Percentiles rank a stretch among this genome's conserved stretches.
Evolutionary conservation across 148 eudicot species (phyloP).

Genomic region (Rhododendron ferrugineum): DNA sequence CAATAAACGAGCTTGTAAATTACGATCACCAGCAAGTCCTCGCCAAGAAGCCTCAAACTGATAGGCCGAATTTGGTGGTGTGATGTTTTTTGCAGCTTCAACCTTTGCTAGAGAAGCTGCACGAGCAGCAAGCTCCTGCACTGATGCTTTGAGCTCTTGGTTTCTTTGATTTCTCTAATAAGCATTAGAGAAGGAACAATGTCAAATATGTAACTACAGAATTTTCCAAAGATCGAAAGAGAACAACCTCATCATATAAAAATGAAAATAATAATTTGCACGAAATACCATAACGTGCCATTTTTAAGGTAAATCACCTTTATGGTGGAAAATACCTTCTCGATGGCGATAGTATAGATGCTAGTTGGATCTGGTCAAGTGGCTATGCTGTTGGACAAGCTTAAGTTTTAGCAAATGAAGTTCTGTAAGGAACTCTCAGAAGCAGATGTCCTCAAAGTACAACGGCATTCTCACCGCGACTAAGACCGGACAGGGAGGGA

Average conservation of each 20-base stretch:
- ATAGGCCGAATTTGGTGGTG: constrained; percentile 80
- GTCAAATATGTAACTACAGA: background rate
- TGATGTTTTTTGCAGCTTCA: constrained; percentile 78
- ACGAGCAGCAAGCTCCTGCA: constrained; percentile 85
- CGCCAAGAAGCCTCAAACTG: constrained; percentile 90
- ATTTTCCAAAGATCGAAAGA: background rate
- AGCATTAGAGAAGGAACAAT: background rate
- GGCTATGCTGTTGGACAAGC: background rate
- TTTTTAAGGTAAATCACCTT: background rate
- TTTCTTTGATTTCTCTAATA: constrained; percentile 33
- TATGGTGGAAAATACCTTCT: background rate
- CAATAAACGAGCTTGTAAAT: constrained; percentile 67
- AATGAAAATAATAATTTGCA: background rate
- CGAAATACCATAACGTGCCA: background rate
- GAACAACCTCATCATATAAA: background rate
- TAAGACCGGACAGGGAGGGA: background rate
- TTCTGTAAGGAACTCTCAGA: background rate
- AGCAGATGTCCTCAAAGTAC: background rate
- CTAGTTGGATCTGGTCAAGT: background rate
- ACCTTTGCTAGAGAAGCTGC: constrained; percentile 76
- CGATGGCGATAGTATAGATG: background rate
- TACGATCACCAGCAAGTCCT: constrained; percentile 69
- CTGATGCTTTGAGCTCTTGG: constrained; percentile 52
- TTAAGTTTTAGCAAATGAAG: background rate
- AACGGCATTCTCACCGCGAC: background rate